Base-by-base conservation (phyloP, 176 grass and related monocot species). In the Bothriochloa decipiens region DNA sequence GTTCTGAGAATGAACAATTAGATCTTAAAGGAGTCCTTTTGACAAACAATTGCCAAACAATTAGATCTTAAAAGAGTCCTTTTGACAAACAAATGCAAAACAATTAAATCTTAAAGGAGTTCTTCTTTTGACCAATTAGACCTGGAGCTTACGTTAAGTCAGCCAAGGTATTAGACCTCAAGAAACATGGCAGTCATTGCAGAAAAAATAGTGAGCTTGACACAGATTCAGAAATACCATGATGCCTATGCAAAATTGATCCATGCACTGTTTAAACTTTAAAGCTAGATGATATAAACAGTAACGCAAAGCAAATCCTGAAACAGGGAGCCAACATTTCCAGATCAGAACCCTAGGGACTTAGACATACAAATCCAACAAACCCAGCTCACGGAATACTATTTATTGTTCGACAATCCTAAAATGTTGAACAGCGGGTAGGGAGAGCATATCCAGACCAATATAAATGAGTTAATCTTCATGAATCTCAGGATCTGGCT, bases 1-100 rank as follows among this genome's bases (percentile, higher is more conserved):
- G 96, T 61, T 98, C 96, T 98, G 91, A 72, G 76, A n/a, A 76
- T 39, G 52, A 43, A 68, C 25, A 50, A 50, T 17, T 50, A 50
- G 43, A 45, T 45, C 43, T 45, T 45, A 45, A 12, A 45, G 43
- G 11, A 45, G 11, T 45, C 43, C 43, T 12, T 45, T 45, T 45
- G 43, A 13, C 11, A 36, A 36, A 36, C 35, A 36, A 36, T 36
- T 32, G 29, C 35, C 2, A 36, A 36, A 36, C 35, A 32, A 32
- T 32, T 32, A 32, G 45, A 47, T 47, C 45, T 46, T 46, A 46
- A 13, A 32, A 11, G 11, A 13, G 11, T 46, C 43, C 43, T 46
- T 46, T 46, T 46, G 43, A 46, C 11, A 12, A 64, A 16, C 57
- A 85, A 58, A 23, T 27, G 43, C 29, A 82, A 81, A 52, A 67